Conservation (phyloP, 2,329 filamentous ascomycete species). For the Penicillium olsonii region DNA sequence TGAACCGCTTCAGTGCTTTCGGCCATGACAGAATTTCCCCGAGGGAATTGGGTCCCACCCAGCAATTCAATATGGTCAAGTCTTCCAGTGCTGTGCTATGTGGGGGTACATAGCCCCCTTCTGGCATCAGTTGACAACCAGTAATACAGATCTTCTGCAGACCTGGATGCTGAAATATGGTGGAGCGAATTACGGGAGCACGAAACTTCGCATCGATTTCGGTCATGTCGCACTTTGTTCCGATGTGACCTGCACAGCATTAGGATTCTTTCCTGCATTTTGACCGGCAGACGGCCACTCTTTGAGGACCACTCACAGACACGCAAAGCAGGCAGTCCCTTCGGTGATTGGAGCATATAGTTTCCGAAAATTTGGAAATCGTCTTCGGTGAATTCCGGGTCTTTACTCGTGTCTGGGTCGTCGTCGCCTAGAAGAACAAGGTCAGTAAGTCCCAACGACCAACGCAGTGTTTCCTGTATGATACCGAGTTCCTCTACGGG, state of each 20-base stretch:
- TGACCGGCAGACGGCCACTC: not conserved
- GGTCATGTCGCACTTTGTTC: constrained; percentile 1
- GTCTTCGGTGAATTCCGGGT: too few relatives aligned
- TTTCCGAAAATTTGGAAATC: too few relatives aligned
- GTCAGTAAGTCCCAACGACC: too few relatives aligned
- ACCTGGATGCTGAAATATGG: constrained; percentile 5
- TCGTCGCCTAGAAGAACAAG: too few relatives aligned
- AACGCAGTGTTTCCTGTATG: too few relatives aligned
- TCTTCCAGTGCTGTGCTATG: constrained; percentile 8
- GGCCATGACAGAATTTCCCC: not conserved
- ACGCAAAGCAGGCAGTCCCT: constrained; percentile 2
- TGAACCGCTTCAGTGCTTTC: constrained; percentile 7
- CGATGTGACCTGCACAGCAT: constrained; percentile 6
- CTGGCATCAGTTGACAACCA: not conserved
- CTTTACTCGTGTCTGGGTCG: too few relatives aligned
- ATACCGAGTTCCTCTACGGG: too few relatives aligned
- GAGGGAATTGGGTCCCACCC: not conserved
- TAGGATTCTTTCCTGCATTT: not conserved
- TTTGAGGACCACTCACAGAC: not conserved
- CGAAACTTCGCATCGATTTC: not conserved
- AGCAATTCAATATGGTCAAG: constrained; percentile 7
- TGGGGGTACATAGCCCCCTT: not conserved
- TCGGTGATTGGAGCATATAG: too few relatives aligned
- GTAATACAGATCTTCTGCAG: constrained; percentile 9
- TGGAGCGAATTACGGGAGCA: not conserved